Evolutionary conservation across 345 rosid species (phyloP), one percentile per base, ranked within the genome.

Genomic region (Clarkia xantiana): DNA sequence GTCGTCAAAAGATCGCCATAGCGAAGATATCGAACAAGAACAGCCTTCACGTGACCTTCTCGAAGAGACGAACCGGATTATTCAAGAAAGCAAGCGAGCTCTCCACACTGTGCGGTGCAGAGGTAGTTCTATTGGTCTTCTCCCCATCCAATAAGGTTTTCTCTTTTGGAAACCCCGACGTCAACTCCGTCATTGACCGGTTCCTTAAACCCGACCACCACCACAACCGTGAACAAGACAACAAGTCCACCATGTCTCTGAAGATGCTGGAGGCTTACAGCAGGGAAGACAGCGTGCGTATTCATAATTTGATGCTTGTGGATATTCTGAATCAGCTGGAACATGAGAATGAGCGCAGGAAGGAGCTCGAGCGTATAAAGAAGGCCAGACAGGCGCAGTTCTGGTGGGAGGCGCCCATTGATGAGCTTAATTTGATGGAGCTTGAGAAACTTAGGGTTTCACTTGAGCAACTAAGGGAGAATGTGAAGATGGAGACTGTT

Each of bases 381-480:
- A 65, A 48, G 1, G 54, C 44, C 17, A 43, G 36, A 29, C 36
- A 55, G 47, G 50, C n/a, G 12, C 63, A 52, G 42, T 53, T 59
- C 22, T 76, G 83, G 81, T 84, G 86, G 89, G 70, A 71, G 47
- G 53, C 66, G 2, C 77, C 78, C 0, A 5, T 66, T 0, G 76
- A 64, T 6, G 57, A 54, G n/a, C 67, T 78, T 6, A 9, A 29
- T 0, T 2, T 55, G 6, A 3, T 42, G 4, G 72, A 72, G 52
- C 73, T 80, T 6, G 50, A 59, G 57, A 66, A 62, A 43, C 29
- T 80, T 43, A 69, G 62, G 44, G 12, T 42, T 14, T 53, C 71
- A 0, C 40, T 84, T 40, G 67, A 56, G 54, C 66, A 60, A 34
- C 62, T 84, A 22, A 74, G 45, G 57, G 64, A 63, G 16, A 57